Conservation (phyloP, 805 yeast species). For the Candida stauntonica region DNA sequence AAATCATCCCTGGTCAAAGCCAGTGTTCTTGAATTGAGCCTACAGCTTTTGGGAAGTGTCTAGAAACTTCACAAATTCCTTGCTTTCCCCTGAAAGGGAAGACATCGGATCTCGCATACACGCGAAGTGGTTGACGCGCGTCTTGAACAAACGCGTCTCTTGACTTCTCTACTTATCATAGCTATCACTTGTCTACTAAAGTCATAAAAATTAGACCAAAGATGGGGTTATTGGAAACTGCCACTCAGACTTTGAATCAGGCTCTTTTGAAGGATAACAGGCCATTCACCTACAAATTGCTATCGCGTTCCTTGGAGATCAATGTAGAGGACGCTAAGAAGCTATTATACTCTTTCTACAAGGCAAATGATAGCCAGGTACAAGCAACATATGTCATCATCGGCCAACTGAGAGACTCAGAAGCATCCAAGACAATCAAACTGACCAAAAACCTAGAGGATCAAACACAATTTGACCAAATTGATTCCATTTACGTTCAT, state of each 20-base stretch:
- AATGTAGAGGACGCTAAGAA: conserved; percentile 37
- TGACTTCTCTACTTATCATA: not conserved
- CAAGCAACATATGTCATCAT: conserved; percentile 39
- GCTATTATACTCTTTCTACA: conserved; percentile 36
- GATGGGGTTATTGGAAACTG: conserved; percentile 5
- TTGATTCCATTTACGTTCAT: conserved; percentile 37
- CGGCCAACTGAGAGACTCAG: conserved; percentile 28
- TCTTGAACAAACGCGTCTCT: not conserved
- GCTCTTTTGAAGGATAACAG: conserved; percentile 12
- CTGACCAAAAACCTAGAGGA: conserved; percentile 27
- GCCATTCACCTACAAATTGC: conserved; percentile 37
- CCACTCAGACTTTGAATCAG: conserved; percentile 5
- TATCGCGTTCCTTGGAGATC: conserved; percentile 37
- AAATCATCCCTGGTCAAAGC: too few relatives aligned
- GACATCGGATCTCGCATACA: too few relatives aligned
- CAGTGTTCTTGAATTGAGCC: too few relatives aligned
- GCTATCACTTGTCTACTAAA: too few relatives aligned
- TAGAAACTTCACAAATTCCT: not conserved
- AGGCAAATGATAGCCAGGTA: conserved; percentile 32
- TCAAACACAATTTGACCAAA: conserved; percentile 27
- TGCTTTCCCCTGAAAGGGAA: not conserved
- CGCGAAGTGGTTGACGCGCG: too few relatives aligned
- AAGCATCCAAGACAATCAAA: conserved; percentile 15
- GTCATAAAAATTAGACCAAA: not conserved
- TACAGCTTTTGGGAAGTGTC: not conserved